A percentile compares a stretch with the other conserved stretches of the same genome.
phyloP scores from a whole-genome alignment of 139 green algal species.

The Eudorina sp. region DNA sequence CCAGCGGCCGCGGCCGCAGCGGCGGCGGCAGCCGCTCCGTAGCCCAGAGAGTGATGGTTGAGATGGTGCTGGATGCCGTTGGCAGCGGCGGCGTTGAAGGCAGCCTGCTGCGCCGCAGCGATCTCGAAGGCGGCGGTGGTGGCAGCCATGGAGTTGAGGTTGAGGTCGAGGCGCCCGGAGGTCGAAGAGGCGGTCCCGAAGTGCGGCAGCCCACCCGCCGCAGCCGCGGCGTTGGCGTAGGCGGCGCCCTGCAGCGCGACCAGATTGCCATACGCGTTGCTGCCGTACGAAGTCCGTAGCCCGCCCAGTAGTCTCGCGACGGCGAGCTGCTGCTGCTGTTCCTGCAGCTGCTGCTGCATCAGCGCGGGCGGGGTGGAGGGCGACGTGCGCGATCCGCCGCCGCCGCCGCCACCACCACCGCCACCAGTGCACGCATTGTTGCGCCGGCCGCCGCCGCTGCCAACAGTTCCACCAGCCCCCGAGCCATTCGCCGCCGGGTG shows the following conservation, averaged over 20 bases:
- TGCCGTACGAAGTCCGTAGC: background rate
- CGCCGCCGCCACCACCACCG: background rate
- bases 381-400: background rate
- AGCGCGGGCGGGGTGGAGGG: background rate
- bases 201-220: background rate
- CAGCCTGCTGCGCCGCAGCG: conserved; percentile 25
- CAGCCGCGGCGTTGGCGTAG: background rate
- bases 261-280: conserved; percentile 15
- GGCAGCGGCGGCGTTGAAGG: conserved; percentile 2
- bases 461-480: background rate
- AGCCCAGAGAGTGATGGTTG: conserved; percentile 1
- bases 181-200: background rate
- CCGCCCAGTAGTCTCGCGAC: conserved; percentile 24
- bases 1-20: no score
- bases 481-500: background rate
- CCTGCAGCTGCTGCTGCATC: conserved; percentile 2
- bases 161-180: conserved; percentile 4
- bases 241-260: conserved; percentile 8
- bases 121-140: conserved; percentile 31
- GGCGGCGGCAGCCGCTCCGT: background rate
- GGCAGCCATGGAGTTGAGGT: background rate
- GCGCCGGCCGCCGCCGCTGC: background rate
- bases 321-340: conserved; percentile 25
- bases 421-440: background rate
- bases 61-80: conserved; percentile 22